Evolutionary conservation across 2,329 filamentous ascomycete species (phyloP), one percentile per base, ranked within the genome.

Genomic region (Didymella arachidicola): DNA sequence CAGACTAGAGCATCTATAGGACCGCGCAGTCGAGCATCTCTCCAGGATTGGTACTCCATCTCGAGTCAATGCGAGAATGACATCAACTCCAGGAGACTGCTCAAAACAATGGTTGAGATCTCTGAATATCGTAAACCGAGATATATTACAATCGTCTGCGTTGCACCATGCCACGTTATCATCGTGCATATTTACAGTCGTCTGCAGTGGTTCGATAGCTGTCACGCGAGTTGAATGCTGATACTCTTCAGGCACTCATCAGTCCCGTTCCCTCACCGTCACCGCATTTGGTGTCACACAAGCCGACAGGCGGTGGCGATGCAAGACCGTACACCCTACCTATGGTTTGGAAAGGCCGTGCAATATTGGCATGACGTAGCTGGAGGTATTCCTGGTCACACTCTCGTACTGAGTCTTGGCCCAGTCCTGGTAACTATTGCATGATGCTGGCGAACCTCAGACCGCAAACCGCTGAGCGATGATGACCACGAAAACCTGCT

Each of bases 331-430:
- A 7, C 11, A 27, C 8, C 32, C n/a, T 3, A 6, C 32, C 19
- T 22, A 11, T 12, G 12, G 7, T 26, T 22, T 29, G 2, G 25
- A 38, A 22, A 29, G 32, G 4, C 34, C n/a, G n/a, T 42, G 47
- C 36, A 6, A 12, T 50, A 50, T 42, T 50, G 47, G 47, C n/a
- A 42, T 50, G 47, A 50, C 47, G 25, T 39, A 29, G 26, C 47
- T 39, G 46, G 22, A 12, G 4, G 46, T 39, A 10, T 49, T 25
- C 22, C 30, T 12, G 34, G 34, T 27, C 19, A 32, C 26, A 27
- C 14, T 29, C 16, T n/a, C 44, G 29, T 46, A 19, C 44, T 46
- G 11, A 42, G 48, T 39, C 36, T 51, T 42, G 25, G 25, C 47
- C 41, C 30, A 32, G n/a, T 2, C 19, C 22, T 22, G 19, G 38